Evolutionary conservation across 805 yeast species (phyloP), one percentile per base, ranked within the genome.

Genomic region (Kluyveromyces wickerhamii): DNA sequence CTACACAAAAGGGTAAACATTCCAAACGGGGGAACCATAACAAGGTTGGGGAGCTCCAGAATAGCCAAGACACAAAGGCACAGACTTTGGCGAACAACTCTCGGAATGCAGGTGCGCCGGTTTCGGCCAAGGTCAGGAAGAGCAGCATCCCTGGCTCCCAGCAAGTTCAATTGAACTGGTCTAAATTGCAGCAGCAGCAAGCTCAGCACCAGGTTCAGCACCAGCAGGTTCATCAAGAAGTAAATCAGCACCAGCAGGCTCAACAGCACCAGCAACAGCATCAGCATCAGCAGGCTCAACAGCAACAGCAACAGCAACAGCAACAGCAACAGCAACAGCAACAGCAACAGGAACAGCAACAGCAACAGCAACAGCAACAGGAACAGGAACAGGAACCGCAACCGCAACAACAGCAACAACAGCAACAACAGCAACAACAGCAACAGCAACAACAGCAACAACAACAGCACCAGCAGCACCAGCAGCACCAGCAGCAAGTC

Each of bases 401-500:
- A 10, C 14, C 14, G 27, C 8, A 8, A 17, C 9, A 11, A 13
- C 32, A 29, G 7, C 32, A 29, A 8, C 32, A 29, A 26, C 29
- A 26, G 7, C 14, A 26, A 9, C 29, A 26, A 14, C 19, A 26
- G 7, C 14, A 13, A 9, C 16, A 26, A 26, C 29, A 26, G 29
- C 29, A 13, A 5, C 29, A 13, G 6, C 21, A 28, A 17, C 7
- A 9, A 13, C 10, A 8, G 9, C 10, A 28, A 28, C 22, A 11
- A 7, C n/a, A 28, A 28, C 22, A 19, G 23, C 10, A 8, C 23
- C 30, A 24, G 21, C 38, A 35, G 26, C 38, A 35, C 13, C 35
- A 36, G 14, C 32, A 26, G 26, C 23, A 29, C 22, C 60, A 60
- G 48, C 78, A 72, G 42, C 58, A 74, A 34, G 51, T 72, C 12